Base-by-base conservation (phyloP, 1,284 basidiomycete genomes). In the Phaffia rhodozyma region DNA sequence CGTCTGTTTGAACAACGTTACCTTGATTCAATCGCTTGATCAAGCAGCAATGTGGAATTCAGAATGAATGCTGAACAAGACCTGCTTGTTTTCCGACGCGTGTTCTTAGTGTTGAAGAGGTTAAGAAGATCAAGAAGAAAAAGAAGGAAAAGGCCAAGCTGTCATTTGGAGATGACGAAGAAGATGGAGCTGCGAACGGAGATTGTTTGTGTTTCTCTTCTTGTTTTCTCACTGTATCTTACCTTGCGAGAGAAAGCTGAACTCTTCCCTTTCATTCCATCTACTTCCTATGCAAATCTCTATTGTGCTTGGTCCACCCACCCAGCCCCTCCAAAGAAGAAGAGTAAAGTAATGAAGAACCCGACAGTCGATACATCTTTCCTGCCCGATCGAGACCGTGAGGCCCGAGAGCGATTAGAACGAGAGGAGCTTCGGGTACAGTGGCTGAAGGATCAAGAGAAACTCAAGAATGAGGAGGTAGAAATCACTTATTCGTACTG, bases 331-430 rank as follows among this genome's bases (percentile, higher is more conserved):
- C 63, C 72, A 5, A 67, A 77, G 9, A 93, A 92, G 75, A 84
- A 85, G 62, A 77, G 82, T 67, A 91, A 89, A 74, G 83, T 91
- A 55, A 83, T 87, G 71, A 98, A 98, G 79, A 97, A 98, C 70
- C 96, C 96, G 0, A 81, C 85, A 59, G 94, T 97, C 48, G 96
- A 98, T 73, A 99, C 96, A 0, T 97, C 93, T 1, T 99, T 99
- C 79, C 81, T 99, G 9, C 96, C 96, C 0, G 96, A 99, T 75
- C 83, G 96, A 32, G 91, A 94, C 38, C 85, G 96, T 9, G 96
- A 99, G 72, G 91, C 94, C 71, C 82, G 83, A 4, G 94, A 99
- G 73, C 83, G 91, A 7, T 81, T 82, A 56, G 86, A 92, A 73
- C 81, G 96, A 38, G 94, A 98, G 74, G 82, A 87, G 63, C 79